Percentiles rank a stretch among this genome's conserved stretches.
Conservation (phyloP, 1,284 basidiomycete genomes). For the Ceratobasidium sp. region DNA sequence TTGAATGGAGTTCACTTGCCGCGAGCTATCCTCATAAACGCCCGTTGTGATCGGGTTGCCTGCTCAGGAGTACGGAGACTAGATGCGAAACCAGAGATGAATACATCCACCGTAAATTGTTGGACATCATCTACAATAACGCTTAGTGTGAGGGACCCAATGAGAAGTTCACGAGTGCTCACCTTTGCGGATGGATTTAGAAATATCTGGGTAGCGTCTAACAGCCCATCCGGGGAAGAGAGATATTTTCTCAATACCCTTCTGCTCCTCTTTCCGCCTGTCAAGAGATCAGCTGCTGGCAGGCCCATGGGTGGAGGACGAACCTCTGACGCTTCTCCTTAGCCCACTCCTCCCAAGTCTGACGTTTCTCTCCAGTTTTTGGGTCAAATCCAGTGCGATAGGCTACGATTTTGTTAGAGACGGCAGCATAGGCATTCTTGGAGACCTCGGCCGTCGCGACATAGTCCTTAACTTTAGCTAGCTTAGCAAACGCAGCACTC, state of each 20-base stretch:
- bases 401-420: conserved; percentile 34
- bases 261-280: conserved; percentile 46
- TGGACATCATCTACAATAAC: conserved; percentile 18
- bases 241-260: conserved; percentile 56
- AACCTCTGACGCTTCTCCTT: conserved; percentile 43
- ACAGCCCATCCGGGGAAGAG: conserved; percentile 50
- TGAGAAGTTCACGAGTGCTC: background rate
- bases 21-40: conserved; percentile 82
- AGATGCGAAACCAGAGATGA: conserved; percentile 80
- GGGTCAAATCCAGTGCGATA: conserved; percentile 38
- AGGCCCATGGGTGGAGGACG: background rate
- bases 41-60: conserved; percentile 78
- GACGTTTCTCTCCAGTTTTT: conserved; percentile 34
- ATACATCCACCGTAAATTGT: conserved; percentile 76
- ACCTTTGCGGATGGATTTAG: background rate
- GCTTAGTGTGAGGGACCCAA: background rate
- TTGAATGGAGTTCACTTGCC: conserved; percentile 61
- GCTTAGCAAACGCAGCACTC: conserved; percentile 4
- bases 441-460: conserved; percentile 41
- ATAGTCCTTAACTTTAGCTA: conserved; percentile 31
- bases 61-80: conserved; percentile 71
- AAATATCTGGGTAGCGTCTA: conserved; percentile 38
- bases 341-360: conserved; percentile 49
- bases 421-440: conserved; percentile 36
- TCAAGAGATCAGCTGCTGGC: conserved; percentile 3